phyloP scores from a whole-genome alignment of 192 early-diverging fungal genomes.

The Rhizophagus sp. region DNA sequence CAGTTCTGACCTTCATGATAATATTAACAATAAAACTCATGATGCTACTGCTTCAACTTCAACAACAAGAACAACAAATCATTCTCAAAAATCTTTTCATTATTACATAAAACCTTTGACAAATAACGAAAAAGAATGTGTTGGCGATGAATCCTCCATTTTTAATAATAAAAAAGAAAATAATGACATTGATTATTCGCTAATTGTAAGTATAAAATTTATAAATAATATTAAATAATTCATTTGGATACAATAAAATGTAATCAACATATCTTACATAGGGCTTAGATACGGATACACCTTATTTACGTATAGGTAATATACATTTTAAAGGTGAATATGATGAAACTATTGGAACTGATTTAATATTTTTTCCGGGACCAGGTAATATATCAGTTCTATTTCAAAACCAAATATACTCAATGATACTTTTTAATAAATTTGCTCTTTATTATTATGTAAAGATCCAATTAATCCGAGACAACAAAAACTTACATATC shows the following conservation, averaged over 20 bases:
- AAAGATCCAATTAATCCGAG: constrained; percentile 4
- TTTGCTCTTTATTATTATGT: background rate
- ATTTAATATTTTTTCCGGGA: constrained; percentile 11
- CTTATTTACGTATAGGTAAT: constrained; percentile 8
- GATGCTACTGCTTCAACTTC: background rate
- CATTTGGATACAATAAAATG: too few species aligned
- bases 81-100: background rate
- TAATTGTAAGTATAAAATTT: constrained; percentile 3
- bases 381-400: background rate
- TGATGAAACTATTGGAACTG: constrained; percentile 20
- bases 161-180: background rate
- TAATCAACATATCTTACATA: background rate
- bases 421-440: background rate
- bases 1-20: too few species aligned
- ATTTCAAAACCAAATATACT: background rate
- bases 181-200: background rate
- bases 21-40: background rate
- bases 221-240: too few species aligned
- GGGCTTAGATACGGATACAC: constrained; percentile 4
- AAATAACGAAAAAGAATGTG: background rate
- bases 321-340: constrained; percentile 18
- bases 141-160: background rate
- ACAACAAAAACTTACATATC: background rate
- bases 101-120: background rate
- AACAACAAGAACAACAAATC: too few species aligned